Evolutionary conservation across 352 stramenopile species (phyloP).

Genomic region (Pythium folliculosum): DNA sequence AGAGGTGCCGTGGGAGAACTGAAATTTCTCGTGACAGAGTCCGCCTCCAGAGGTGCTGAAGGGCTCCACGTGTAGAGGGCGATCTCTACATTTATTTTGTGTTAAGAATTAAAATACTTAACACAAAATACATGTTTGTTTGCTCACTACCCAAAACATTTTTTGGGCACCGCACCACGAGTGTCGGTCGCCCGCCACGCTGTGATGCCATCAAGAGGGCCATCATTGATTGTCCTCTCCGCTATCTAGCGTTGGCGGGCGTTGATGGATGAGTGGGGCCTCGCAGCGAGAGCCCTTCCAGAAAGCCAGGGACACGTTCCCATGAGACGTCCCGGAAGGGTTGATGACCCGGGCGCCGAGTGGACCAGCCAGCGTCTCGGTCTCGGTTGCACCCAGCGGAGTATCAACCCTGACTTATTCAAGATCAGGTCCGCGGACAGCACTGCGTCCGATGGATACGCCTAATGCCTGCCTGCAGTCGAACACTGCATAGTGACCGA

Average conservation of each 20-base stretch:
- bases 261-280: not conserved
- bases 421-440: not conserved
- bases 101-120: no score
- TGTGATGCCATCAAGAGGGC: not conserved
- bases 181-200: not conserved
- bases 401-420: not conserved
- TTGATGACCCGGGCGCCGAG: no score
- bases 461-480: not conserved
- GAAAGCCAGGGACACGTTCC: not conserved
- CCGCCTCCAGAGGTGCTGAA: no score
- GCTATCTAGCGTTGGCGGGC: not conserved
- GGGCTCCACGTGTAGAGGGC: no score
- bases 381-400: not conserved
- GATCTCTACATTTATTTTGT: no score
- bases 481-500: not conserved
- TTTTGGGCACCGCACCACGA: not conserved
- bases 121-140: no score
- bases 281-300: not conserved
- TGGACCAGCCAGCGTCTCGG: not conserved
- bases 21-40: no score
- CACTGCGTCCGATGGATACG: not conserved
- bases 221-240: not conserved
- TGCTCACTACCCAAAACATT: no score
- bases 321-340: not conserved
- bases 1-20: no score